phyloP scores from a whole-genome alignment of 352 stramenopile species.

The Blastocystis sp. region DNA sequence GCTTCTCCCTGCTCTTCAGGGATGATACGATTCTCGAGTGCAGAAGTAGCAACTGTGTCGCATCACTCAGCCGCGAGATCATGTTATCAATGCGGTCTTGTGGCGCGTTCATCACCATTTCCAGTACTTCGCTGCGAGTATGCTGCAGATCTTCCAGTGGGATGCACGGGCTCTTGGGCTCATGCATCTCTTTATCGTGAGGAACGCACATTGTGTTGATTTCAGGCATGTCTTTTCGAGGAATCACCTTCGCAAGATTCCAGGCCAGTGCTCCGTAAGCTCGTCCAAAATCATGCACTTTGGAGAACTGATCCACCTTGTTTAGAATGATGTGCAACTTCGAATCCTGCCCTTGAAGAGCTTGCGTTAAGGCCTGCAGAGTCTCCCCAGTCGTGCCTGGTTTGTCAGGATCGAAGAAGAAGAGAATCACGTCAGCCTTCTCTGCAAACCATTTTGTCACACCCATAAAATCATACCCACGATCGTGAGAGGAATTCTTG shows the following conservation, averaged over 20 bases:
- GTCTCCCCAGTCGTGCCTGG: constrained; percentile 97
- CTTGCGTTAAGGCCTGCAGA: constrained; percentile 90
- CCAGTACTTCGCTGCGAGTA: constrained; percentile 91
- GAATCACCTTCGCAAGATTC: constrained; percentile 93
- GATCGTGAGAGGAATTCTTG: constrained; percentile 56
- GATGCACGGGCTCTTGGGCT: constrained; percentile 63
- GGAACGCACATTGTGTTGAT: constrained; percentile 99
- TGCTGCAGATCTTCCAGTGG: constrained; percentile 85
- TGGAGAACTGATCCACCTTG: constrained; percentile 93
- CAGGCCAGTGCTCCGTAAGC: constrained; percentile 97
- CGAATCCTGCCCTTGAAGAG: constrained; percentile 93
- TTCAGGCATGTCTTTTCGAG: constrained; percentile 93
- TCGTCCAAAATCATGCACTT: constrained; percentile 98
- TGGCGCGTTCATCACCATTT: constrained; percentile 89
- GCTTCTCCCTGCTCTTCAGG: not conserved
- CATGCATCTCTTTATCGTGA: constrained; percentile 69
- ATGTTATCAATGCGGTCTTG: constrained; percentile 96
- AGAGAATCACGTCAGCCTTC: constrained; percentile 92
- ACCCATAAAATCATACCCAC: constrained; percentile 64
- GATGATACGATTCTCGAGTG: constrained; percentile 73
- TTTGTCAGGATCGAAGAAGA: constrained; percentile 99
- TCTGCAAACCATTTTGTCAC: constrained; percentile 90
- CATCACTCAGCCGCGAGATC: constrained; percentile 89
- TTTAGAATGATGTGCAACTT: constrained; percentile 99
- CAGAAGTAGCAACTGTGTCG: constrained; percentile 82